These are phyloP conservation scores for Gaeumannomyces sp. DNA, from an alignment of 2,329 filamentous ascomycete species.

Conservation along the genomic window DNA sequence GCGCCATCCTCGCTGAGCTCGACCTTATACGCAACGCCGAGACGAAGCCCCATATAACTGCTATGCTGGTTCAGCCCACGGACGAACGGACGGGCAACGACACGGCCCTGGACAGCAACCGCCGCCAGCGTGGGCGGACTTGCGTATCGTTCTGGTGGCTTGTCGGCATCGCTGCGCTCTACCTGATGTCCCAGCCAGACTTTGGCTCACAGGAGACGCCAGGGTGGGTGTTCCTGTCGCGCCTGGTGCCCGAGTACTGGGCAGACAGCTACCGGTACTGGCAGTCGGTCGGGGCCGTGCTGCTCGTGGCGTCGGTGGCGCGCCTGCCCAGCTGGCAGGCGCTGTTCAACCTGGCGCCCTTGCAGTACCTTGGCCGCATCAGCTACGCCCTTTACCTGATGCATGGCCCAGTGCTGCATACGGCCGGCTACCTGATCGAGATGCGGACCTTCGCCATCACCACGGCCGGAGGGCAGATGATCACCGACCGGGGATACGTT, in stretches of 20 bases:
- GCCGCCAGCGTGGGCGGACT: conserved; percentile 39
- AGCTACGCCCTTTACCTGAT: conserved; percentile 59
- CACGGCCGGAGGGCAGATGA: conserved; percentile 45
- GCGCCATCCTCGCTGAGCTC: conserved; percentile 49
- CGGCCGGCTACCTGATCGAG: conserved; percentile 45
- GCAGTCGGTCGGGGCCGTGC: conserved; percentile 45
- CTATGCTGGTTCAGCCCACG: background rate
- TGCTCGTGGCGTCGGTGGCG: conserved; percentile 49
- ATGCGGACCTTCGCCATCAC: conserved; percentile 43
- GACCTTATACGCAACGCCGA: conserved; percentile 45
- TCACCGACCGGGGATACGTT: conserved; percentile 34
- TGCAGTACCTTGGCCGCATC: conserved; percentile 56
- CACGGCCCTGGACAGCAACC: conserved; percentile 6
- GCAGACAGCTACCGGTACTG: conserved; percentile 47
- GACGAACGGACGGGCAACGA: background rate
- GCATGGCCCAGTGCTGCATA: conserved; percentile 56
- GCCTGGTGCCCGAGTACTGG: conserved; percentile 44
- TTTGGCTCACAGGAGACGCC: conserved; percentile 35
- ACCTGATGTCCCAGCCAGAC: conserved; percentile 44
- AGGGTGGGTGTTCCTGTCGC: conserved; percentile 44
- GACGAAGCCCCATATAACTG: conserved; percentile 14
- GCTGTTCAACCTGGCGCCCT: conserved; percentile 52
- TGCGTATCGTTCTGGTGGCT: conserved; percentile 33
- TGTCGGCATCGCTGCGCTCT: conserved; percentile 44
- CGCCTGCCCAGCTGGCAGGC: conserved; percentile 50